phyloP scores from a whole-genome alignment of 306 rosid genomes.

The Cyamopsis tetragonoloba region DNA sequence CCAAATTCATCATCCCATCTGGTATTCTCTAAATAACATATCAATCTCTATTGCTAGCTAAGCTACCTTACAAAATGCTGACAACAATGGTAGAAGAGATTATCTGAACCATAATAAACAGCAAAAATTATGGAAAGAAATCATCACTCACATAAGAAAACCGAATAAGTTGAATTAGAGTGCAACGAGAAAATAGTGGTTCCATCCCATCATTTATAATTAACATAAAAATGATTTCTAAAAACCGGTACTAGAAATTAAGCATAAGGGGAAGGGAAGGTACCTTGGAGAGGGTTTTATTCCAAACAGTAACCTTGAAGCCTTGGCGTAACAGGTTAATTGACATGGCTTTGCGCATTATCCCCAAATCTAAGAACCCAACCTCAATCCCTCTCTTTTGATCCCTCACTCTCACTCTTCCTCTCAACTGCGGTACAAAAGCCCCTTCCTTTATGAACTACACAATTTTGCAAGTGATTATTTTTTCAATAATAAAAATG shows the following conservation, averaged over 20 bases:
- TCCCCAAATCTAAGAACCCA: constrained; percentile 82
- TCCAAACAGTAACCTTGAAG: constrained; percentile 82
- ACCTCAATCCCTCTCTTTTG: constrained; percentile 45
- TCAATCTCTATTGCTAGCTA: too few relatives aligned
- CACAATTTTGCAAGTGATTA: too few relatives aligned
- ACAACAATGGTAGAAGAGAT: background rate
- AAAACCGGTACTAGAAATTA: too few relatives aligned
- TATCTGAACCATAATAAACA: background rate
- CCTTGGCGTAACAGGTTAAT: constrained; percentile 58
- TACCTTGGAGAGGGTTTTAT: constrained; percentile 81
- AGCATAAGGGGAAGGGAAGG: background rate
- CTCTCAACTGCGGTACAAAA: background rate
- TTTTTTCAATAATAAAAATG: too few relatives aligned
- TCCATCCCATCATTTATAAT: background rate
- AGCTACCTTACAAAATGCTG: too few relatives aligned
- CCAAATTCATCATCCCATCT: background rate
- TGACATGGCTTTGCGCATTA: constrained; percentile 87
- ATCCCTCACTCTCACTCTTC: constrained; percentile 6
- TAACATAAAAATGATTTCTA: too few relatives aligned
- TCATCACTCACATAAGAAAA: background rate
- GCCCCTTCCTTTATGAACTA: background rate
- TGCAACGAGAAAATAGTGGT: background rate
- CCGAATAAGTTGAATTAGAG: background rate
- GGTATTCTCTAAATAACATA: background rate
- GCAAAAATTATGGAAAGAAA: background rate